phyloP scores from a whole-genome alignment of 805 yeast genomes.

The Nakazawaea ambrosiae region DNA sequence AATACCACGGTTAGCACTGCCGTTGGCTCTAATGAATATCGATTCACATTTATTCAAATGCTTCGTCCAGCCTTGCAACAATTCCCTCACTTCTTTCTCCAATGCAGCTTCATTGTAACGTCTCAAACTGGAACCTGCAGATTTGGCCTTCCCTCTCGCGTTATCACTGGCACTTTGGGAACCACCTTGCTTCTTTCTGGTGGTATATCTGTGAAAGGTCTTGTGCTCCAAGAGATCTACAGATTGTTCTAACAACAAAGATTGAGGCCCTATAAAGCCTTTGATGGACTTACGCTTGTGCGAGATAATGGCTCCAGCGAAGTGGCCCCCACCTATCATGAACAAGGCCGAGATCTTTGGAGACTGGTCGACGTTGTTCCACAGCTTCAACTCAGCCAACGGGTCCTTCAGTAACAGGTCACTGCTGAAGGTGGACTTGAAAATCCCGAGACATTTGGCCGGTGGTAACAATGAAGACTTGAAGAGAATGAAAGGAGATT shows the following conservation, averaged over 20 bases:
- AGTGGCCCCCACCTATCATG: slow-evolving; percentile 97
- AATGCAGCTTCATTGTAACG: slow-evolving; percentile 85
- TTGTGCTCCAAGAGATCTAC: slow-evolving; percentile 68
- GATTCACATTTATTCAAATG: slow-evolving; percentile 55
- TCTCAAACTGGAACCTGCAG: slow-evolving; percentile 89
- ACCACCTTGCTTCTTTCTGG: slow-evolving; percentile 97
- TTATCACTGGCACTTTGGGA: slow-evolving; percentile 90
- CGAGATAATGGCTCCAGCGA: slow-evolving; percentile 89
- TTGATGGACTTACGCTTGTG: slow-evolving; percentile 53
- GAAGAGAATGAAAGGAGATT: slow-evolving; percentile 63
- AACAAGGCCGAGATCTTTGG: slow-evolving; percentile 62
- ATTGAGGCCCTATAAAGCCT: slow-evolving; percentile 44
- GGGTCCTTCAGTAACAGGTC: slow-evolving; percentile 39
- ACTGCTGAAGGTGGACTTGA: slow-evolving; percentile 52
- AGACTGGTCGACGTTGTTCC: slow-evolving; percentile 21
- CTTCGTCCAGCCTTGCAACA: slow-evolving; percentile 59
- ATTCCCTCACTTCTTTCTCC: slow-evolving; percentile 65
- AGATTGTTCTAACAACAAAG: slow-evolving; percentile 49
- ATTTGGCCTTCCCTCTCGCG: slow-evolving; percentile 90
- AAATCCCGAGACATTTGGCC: slow-evolving; percentile 53
- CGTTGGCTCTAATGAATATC: slow-evolving; percentile 78
- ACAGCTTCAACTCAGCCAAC: slow-evolving; percentile 33
- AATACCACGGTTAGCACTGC: slow-evolving; percentile 55
- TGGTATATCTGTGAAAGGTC: slow-evolving; percentile 90
- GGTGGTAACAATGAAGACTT: slow-evolving; percentile 38